Conservation (phyloP, 2,329 filamentous ascomycete genomes). For the Hypoxylon rubiginosum region DNA sequence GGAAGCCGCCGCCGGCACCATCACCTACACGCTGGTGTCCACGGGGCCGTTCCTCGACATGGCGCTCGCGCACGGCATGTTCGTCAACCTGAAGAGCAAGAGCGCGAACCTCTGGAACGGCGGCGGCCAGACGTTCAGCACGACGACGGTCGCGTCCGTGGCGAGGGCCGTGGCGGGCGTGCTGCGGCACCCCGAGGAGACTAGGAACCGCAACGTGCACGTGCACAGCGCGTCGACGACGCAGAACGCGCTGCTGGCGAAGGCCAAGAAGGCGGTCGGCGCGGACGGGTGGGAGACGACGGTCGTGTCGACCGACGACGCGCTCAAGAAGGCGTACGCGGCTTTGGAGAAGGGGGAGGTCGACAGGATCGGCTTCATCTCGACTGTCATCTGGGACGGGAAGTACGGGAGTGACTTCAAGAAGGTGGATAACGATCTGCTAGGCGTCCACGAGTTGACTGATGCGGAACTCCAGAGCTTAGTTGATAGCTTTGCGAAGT, state of each 20-base stretch:
- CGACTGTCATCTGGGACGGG: constrained; percentile 51
- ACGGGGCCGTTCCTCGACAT: constrained; percentile 55
- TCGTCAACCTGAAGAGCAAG: constrained; percentile 38
- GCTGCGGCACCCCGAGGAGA: constrained; percentile 60
- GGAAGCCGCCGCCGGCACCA: constrained; percentile 34
- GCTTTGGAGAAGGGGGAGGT: constrained; percentile 51
- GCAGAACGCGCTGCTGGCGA: constrained; percentile 63
- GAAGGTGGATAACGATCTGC: constrained; percentile 55
- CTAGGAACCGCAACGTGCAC: constrained; percentile 66
- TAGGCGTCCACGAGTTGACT: constrained; percentile 53
- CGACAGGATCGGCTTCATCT: constrained; percentile 50
- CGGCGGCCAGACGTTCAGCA: constrained; percentile 60
- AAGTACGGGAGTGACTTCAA: constrained; percentile 50
- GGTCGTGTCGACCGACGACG: constrained; percentile 47
- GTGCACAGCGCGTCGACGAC: constrained; percentile 64
- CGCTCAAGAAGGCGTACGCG: constrained; percentile 47
- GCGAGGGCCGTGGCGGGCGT: constrained; percentile 63
- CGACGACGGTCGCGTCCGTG: constrained; percentile 61
- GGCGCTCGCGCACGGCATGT: constrained; percentile 34
- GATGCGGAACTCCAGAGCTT: constrained; percentile 53
- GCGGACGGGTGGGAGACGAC: constrained; percentile 46
- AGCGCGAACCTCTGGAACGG: constrained; percentile 62
- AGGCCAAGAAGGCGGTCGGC: constrained; percentile 44
- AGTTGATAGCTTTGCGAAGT: constrained; percentile 36
- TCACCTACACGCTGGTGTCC: constrained; percentile 55